Evolutionary conservation across 2,329 filamentous ascomycete species (phyloP).

Genomic region (Periconia digitata): DNA sequence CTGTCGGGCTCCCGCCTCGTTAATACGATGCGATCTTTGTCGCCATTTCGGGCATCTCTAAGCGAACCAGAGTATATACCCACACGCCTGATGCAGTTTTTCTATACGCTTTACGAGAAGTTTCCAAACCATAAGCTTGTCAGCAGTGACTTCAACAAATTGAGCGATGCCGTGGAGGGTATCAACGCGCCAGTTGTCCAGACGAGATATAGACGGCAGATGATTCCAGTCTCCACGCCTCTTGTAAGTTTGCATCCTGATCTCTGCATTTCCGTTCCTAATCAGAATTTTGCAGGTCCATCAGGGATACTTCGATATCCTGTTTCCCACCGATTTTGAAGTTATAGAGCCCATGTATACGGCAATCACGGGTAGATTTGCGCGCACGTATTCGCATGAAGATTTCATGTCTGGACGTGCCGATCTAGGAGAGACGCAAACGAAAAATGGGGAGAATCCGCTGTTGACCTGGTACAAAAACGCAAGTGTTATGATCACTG

Average conservation of each 20-base stretch:
- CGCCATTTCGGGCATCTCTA: constrained; percentile 75
- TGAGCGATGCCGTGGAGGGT: constrained; percentile 81
- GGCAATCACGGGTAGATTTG: constrained; percentile 89
- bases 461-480: constrained; percentile 93
- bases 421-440: constrained; percentile 85
- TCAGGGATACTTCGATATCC: constrained; percentile 98
- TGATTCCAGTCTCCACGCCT: constrained; percentile 86
- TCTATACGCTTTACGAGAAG: constrained; percentile 81
- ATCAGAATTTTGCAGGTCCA: constrained; percentile 66
- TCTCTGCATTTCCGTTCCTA: background rate
- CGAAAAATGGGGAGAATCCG: constrained; percentile 88
- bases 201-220: constrained; percentile 83
- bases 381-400: constrained; percentile 80
- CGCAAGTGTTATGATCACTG: constrained; percentile 86
- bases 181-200: constrained; percentile 95
- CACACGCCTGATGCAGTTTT: constrained; percentile 94
- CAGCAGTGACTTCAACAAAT: constrained; percentile 83
- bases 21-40: constrained; percentile 61
- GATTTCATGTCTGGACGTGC: constrained; percentile 91
- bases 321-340: constrained; percentile 94
- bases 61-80: constrained; percentile 90
- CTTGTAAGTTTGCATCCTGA: constrained; percentile 63
- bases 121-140: constrained; percentile 90
- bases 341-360: constrained; percentile 91
- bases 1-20: constrained; percentile 58